A percentile compares a stretch with the other conserved stretches of the same genome.
Evolutionary conservation across 202 grass and related monocot species (phyloP).

Genomic region (Cymbopogon flexuosus): DNA sequence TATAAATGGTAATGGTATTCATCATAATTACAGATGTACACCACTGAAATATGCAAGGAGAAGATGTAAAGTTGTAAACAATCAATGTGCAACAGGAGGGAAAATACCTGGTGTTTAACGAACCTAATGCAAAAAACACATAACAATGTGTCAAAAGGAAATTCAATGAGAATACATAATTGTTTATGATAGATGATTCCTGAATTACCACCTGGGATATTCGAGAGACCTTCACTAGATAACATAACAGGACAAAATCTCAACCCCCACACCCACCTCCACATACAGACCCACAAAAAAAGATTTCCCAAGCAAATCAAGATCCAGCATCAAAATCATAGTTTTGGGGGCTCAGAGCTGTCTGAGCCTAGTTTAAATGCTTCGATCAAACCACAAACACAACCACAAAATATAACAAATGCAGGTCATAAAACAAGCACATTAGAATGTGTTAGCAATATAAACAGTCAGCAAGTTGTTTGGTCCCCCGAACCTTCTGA

Average conservation of each 20-base stretch:
- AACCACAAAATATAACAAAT: neutral
- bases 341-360: neutral
- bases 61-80: neutral
- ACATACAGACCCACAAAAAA: neutral
- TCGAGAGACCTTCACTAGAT: neutral
- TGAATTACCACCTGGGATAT: neutral
- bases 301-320: neutral
- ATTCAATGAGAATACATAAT: neutral
- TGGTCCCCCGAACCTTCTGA: neutral
- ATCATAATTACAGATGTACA: neutral
- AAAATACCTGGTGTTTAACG: neutral
- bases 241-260: neutral
- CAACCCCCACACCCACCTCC: neutral
- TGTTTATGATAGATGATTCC: conserved; percentile 14
- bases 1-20: neutral
- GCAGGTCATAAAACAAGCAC: neutral
- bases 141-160: neutral
- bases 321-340: neutral
- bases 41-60: neutral
- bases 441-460: neutral
- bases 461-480: neutral
- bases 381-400: neutral
- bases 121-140: neutral
- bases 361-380: neutral
- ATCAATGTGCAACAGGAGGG: neutral